Evolutionary conservation across 2,329 filamentous ascomycete genomes (phyloP), one percentile per base, ranked within the genome.

Genomic region (Fusarium decemcellulare): DNA sequence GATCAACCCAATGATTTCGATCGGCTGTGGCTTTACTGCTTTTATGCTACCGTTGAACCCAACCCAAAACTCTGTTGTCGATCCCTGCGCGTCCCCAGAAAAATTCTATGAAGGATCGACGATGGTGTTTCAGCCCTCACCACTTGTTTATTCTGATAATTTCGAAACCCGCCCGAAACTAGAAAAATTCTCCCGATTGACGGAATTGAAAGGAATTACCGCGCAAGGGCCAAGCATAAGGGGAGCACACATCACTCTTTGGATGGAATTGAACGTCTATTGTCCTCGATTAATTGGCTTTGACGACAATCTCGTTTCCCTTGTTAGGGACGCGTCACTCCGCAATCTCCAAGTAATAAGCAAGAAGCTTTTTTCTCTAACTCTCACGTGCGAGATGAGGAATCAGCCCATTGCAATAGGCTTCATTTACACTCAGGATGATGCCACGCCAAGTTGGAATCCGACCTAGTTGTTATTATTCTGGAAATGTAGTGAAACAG

Each of bases 151-250:
- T 9, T 39, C 11, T 14, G 4, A 27, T 60, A 9, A 55, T 55
- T 12, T 2, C 42, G 50, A 60, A 55, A 60, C 58, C 39, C 5
- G 29, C 10, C 27, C 34, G 23, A 60, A 36, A 60, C 50, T 43
- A 23, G 14, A 40, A 57, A 40, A 16, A 10, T 14, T 3, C 8
- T 18, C 16, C 16, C 47, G 37, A 59, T 53, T 52, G 46, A 59
- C 34, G 55, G 46, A 52, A 59, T n/a, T 27, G 5, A 6, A 27
- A 9, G 32, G 11, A 11, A 14, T 14, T 16, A 32, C 6, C 12
- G 8, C 14, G 55, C 46, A 59, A 16, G 55, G 44, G 15, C 56
- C 56, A 51, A 11, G 11, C 16, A 43, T 10, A 23, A 9, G 16
- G 40, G 18, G 15, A 8, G 15, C 15, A 6, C 15, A 42, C 16